These are phyloP conservation scores for Candida arabinofermentans DNA, from an alignment of 805 yeast species.

Conservation along the genomic window DNA sequence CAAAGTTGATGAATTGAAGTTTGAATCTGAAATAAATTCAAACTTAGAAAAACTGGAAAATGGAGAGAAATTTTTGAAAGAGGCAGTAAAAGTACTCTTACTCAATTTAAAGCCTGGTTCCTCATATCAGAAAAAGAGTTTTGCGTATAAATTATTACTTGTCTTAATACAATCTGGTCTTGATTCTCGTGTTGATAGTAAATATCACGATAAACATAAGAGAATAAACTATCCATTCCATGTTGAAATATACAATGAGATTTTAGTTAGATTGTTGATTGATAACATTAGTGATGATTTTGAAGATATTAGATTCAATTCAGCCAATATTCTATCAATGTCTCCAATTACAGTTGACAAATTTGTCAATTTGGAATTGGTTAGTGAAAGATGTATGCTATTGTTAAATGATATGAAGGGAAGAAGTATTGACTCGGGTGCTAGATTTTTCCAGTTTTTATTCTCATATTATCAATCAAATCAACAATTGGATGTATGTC, in stretches of 20 bases:
- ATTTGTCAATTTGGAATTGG: slow-evolving; percentile 17
- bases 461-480: slow-evolving; percentile 31
- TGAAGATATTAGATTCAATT: slow-evolving; percentile 64
- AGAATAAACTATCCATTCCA: slow-evolving; percentile 47
- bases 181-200: slow-evolving; percentile 40
- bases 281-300: slow-evolving; percentile 67
- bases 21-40: slow-evolving; percentile 35
- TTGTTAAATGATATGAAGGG: slow-evolving; percentile 43
- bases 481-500: slow-evolving; percentile 15
- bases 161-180: slow-evolving; percentile 52
- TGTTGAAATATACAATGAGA: slow-evolving; percentile 37
- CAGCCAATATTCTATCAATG: slow-evolving; percentile 43
- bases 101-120: slow-evolving; percentile 46
- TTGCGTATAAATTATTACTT: slow-evolving; percentile 45
- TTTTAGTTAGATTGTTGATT: slow-evolving; percentile 45
- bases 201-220: slow-evolving; percentile 37
- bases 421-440: slow-evolving; percentile 77
- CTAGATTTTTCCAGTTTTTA: slow-evolving; percentile 56
- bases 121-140: slow-evolving; percentile 49
- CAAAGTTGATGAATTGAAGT: slow-evolving; percentile 30
- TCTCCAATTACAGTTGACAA: slow-evolving; percentile 35
- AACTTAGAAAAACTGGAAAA: slow-evolving; percentile 26
- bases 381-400: slow-evolving; percentile 19
- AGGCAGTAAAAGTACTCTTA: slow-evolving; percentile 18
- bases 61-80: slow-evolving; percentile 37